A percentile compares a stretch with the other conserved stretches of the same genome.
Evolutionary conservation across 2,329 filamentous ascomycete genomes (phyloP).

Genomic region (Colletotrichum costaricense): DNA sequence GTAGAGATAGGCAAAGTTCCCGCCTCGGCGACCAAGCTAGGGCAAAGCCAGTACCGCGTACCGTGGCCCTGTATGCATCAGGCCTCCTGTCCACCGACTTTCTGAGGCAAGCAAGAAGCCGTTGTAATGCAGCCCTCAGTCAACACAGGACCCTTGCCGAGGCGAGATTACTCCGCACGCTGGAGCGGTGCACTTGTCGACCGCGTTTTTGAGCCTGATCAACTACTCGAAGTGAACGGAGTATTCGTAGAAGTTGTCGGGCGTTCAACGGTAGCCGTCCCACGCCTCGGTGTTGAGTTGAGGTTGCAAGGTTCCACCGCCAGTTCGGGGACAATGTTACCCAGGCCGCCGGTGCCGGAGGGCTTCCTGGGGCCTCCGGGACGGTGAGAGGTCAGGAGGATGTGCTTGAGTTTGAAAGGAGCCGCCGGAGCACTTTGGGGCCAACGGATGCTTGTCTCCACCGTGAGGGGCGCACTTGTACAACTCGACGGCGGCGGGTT

Average conservation of each 20-base stretch:
- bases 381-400: constrained; percentile 4
- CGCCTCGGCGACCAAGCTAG: constrained; percentile 26
- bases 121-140: background rate
- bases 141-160: background rate
- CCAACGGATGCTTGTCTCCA: background rate
- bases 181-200: background rate
- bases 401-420: background rate
- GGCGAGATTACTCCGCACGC: background rate
- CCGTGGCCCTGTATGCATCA: background rate
- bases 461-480: constrained; percentile 1
- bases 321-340: constrained; percentile 23
- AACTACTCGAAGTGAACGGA: background rate
- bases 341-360: constrained; percentile 25
- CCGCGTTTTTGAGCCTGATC: background rate
- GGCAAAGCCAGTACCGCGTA: constrained; percentile 6
- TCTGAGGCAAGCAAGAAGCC: background rate
- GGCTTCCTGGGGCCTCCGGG: background rate
- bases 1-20: constrained; percentile 30
- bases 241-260: background rate
- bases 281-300: constrained; percentile 14
- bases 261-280: constrained; percentile 1
- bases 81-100: background rate
- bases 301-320: constrained; percentile 27
- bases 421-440: background rate
- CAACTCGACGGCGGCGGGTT: constrained; percentile 1